Conservation (phyloP, 2,329 filamentous ascomycete genomes). For the Aaosphaeria pasadenensis region DNA sequence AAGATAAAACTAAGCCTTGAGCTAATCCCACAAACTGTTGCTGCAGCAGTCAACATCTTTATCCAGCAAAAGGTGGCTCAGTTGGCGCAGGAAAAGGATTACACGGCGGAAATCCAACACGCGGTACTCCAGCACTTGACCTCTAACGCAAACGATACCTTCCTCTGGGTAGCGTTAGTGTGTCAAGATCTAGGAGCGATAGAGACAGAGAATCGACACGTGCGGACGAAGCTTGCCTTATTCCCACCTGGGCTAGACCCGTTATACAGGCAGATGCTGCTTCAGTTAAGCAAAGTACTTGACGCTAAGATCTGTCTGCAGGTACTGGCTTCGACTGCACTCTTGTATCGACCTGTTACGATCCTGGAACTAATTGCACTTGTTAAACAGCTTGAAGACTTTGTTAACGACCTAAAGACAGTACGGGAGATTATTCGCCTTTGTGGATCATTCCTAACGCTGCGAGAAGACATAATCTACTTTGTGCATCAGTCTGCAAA, state of each 20-base stretch:
- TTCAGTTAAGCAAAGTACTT: conserved; percentile 21
- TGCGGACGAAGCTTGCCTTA: conserved; percentile 8
- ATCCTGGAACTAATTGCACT: conserved; percentile 33
- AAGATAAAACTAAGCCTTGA: not conserved
- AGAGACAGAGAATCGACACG: conserved; percentile 4
- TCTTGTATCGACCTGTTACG: conserved; percentile 36
- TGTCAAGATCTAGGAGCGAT: conserved; percentile 27
- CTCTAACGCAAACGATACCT: conserved; percentile 12
- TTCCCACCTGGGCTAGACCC: conserved; percentile 36
- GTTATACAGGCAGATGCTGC: conserved; percentile 41
- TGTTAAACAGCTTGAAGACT: conserved; percentile 5
- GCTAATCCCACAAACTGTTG: not conserved
- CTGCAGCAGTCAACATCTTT: not conserved
- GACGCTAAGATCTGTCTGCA: conserved; percentile 29
- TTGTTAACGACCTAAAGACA: not conserved
- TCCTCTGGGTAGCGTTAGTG: conserved; percentile 34
- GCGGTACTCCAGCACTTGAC: not conserved
- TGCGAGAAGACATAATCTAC: not conserved
- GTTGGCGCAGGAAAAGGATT: not conserved
- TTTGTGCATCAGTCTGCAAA: conserved; percentile 2
- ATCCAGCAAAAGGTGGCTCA: not conserved
- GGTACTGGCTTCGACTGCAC: conserved; percentile 31
- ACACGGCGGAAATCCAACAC: not conserved
- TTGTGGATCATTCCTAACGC: conserved; percentile 1
- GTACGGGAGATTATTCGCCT: not conserved